Evolutionary conservation across 148 eudicot species (phyloP).

Genomic region (Linanthus parryae): DNA sequence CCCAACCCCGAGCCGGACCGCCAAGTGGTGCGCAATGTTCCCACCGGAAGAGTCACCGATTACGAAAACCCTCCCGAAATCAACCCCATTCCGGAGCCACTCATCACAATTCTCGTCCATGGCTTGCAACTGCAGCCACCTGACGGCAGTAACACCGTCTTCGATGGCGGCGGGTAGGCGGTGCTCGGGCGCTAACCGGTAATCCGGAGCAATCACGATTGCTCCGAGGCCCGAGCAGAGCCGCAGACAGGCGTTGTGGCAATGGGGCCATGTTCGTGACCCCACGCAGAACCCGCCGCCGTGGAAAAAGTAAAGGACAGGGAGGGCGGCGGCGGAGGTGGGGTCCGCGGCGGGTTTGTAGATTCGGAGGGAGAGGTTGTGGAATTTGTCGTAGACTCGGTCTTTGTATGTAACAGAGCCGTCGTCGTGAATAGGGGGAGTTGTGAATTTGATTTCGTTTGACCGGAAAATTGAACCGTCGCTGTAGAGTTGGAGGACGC

Average conservation of each 20-base stretch:
- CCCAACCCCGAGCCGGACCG: conserved; percentile 39
- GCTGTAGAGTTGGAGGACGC: conserved; percentile 50
- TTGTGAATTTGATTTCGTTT: conserved; percentile 20
- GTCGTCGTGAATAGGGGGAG: conserved; percentile 24
- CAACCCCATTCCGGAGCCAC: conserved; percentile 22
- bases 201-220: conserved; percentile 56
- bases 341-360: conserved; percentile 30
- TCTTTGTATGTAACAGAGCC: conserved; percentile 35
- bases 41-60: conserved; percentile 78
- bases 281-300: conserved; percentile 84
- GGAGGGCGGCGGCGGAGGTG: conserved; percentile 14
- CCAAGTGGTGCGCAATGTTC: conserved; percentile 66
- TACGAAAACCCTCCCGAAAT: conserved; percentile 47
- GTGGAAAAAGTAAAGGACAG: conserved; percentile 51
- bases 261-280: conserved; percentile 55
- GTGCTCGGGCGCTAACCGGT: conserved; percentile 76
- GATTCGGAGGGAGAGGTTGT: conserved; percentile 45
- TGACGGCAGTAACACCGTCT: conserved; percentile 31
- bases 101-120: neutral
- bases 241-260: conserved; percentile 51
- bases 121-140: conserved; percentile 54
- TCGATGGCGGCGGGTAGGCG: conserved; percentile 46
- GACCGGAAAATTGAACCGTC: conserved; percentile 55
- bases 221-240: conserved; percentile 42
- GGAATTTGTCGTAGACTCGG: conserved; percentile 26